phyloP scores from a whole-genome alignment of 805 yeast species.

The Metschnikowia proteae region DNA sequence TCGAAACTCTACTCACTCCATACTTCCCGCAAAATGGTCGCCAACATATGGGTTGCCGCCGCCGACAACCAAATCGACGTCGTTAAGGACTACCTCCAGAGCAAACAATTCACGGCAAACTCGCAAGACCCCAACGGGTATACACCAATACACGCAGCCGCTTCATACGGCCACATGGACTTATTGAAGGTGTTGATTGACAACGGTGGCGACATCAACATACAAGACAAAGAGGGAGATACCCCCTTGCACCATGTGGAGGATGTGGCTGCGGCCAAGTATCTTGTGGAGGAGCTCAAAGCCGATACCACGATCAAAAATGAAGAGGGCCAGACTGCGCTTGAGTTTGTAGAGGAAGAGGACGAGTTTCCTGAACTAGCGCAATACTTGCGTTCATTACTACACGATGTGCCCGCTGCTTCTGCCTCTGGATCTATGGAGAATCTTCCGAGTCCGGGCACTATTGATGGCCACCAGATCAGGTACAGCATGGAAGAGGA shows the following conservation, averaged over 20 bases:
- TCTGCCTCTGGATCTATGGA: slow-evolving; percentile 15
- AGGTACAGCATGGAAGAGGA: slow-evolving; percentile 53
- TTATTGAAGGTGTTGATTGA: slow-evolving; percentile 55
- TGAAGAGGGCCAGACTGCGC: slow-evolving; percentile 70
- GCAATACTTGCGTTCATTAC: slow-evolving; percentile 51
- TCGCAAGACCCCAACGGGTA: slow-evolving; percentile 90
- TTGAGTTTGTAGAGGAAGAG: slow-evolving; percentile 74
- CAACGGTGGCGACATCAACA: slow-evolving; percentile 74
- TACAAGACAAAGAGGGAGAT: slow-evolving; percentile 87
- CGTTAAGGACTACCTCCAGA: slow-evolving; percentile 54
- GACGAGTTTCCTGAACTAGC: slow-evolving; percentile 80
- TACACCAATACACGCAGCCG: slow-evolving; percentile 97
- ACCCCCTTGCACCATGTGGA: slow-evolving; percentile 93
- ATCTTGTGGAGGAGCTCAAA: slow-evolving; percentile 59
- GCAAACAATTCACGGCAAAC: slow-evolving; percentile 58
- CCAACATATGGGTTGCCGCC: slow-evolving; percentile 93
- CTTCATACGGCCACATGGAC: slow-evolving; percentile 80
- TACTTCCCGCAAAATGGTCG: slow-evolving; percentile 25
- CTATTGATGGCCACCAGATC: slow-evolving; percentile 46
- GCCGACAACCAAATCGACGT: slow-evolving; percentile 68
- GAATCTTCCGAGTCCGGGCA: slow-evolving; percentile 36
- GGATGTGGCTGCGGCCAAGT: slow-evolving; percentile 57
- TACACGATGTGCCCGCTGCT: slow-evolving; percentile 25
- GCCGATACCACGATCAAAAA: slow-evolving; percentile 68
- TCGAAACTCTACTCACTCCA: not conserved